phyloP scores from a whole-genome alignment of 2,329 filamentous ascomycete species.

The Magnaporthales sp. region DNA sequence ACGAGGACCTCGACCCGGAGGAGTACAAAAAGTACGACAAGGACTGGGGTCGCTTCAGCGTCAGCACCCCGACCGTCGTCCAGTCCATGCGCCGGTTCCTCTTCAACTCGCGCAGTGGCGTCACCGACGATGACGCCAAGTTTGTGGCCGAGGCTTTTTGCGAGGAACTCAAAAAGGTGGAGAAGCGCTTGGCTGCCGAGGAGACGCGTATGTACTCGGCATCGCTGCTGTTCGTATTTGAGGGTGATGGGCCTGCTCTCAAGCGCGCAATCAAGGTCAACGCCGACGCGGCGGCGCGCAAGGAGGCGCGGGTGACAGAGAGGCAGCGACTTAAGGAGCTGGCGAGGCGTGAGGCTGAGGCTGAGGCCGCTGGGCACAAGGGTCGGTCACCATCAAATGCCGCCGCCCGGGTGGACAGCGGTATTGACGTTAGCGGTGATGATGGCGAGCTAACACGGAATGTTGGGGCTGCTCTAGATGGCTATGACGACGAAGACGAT shows the following conservation, averaged over 20 bases:
- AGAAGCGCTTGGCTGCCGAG: slow-evolving; percentile 42
- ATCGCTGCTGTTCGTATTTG: slow-evolving; percentile 54
- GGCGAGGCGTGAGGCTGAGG: background rate
- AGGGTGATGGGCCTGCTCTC: slow-evolving; percentile 51
- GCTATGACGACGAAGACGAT: slow-evolving; percentile 25
- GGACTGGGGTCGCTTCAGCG: slow-evolving; percentile 46
- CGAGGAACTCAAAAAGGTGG: slow-evolving; percentile 41
- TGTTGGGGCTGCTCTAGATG: slow-evolving; percentile 6
- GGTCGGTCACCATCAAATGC: background rate
- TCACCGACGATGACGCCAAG: slow-evolving; percentile 48
- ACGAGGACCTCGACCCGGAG: slow-evolving; percentile 38
- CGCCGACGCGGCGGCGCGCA: slow-evolving; percentile 15
- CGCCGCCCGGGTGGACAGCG: slow-evolving; percentile 43
- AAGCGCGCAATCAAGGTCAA: slow-evolving; percentile 40
- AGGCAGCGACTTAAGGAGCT: background rate
- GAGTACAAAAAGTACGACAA: slow-evolving; percentile 54
- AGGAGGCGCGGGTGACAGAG: slow-evolving; percentile 10
- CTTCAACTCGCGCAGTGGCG: slow-evolving; percentile 48
- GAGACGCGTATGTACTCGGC: slow-evolving; percentile 58
- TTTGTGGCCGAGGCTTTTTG: slow-evolving; percentile 46
- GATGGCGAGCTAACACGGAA: slow-evolving; percentile 18
- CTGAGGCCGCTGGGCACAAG: background rate
- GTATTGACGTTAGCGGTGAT: slow-evolving; percentile 39
- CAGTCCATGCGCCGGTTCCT: slow-evolving; percentile 48
- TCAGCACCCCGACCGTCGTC: slow-evolving; percentile 45